Conservation (phyloP, 495 filamentous ascomycete genomes). For the Pyrenula aspistea region DNA sequence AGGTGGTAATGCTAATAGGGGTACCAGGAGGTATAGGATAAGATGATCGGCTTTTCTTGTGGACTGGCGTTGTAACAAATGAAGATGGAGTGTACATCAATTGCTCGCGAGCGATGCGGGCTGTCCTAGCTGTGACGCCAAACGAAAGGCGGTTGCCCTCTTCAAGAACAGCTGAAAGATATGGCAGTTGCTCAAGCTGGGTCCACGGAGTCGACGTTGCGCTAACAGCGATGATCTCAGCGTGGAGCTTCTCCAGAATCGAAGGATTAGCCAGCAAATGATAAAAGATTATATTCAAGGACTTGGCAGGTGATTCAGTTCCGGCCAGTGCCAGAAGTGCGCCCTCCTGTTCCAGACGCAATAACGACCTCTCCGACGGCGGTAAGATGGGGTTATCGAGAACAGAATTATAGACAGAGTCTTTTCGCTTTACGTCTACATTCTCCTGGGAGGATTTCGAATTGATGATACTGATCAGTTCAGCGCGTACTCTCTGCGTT, state of each 20-base stretch:
- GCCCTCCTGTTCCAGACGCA: constrained; percentile 26
- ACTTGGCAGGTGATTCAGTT: constrained; percentile 21
- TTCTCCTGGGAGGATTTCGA: constrained; percentile 15
- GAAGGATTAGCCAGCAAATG: constrained; percentile 22
- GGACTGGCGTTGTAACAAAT: constrained; percentile 1
- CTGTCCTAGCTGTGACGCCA: constrained; percentile 15
- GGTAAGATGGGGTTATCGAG: constrained; percentile 21
- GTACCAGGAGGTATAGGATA: constrained; percentile 16
- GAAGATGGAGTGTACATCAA: constrained; percentile 13
- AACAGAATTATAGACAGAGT: constrained; percentile 21
- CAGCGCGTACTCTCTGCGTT: constrained; percentile 21
- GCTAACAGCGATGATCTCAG: constrained; percentile 17
- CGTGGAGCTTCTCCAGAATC: constrained; percentile 15
- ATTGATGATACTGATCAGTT: constrained; percentile 19
- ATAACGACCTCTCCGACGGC: constrained; percentile 18
- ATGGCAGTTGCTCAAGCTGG: constrained; percentile 32
- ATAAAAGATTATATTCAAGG: constrained; percentile 20
- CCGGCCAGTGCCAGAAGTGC: constrained; percentile 22
- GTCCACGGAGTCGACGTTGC: constrained; percentile 13
- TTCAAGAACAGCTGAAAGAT: constrained; percentile 28
- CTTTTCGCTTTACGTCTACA: constrained; percentile 10
- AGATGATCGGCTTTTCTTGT: neutral
- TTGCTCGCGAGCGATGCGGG: constrained; percentile 19
- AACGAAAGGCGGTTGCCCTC: constrained; percentile 30
- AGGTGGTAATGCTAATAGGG: constrained; percentile 15